phyloP scores from a whole-genome alignment of 23 red algal genomes.

The Gracilariopsis chorda region DNA sequence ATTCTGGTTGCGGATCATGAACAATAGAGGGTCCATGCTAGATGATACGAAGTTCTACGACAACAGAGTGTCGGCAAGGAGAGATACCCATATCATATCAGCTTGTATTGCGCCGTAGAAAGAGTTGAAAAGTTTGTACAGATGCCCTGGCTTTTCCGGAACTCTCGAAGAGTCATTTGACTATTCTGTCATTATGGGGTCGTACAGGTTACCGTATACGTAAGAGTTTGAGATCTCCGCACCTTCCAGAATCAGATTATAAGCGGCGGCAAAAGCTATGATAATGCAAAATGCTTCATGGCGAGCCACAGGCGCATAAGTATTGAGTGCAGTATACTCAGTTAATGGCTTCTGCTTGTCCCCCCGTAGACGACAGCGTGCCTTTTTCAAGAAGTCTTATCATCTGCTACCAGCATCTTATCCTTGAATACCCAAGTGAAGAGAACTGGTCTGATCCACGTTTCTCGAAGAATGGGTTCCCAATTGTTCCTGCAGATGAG shows the following conservation, averaged over 20 bases:
- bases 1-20: background rate
- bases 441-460: background rate
- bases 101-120: background rate
- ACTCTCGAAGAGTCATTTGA: constrained; percentile 25
- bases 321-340: background rate
- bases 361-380: background rate
- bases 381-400: background rate
- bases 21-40: background rate
- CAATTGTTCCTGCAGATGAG: background rate
- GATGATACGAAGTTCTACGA: background rate
- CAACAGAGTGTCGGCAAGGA: background rate
- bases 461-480: background rate
- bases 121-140: constrained; percentile 7
- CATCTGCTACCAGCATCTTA: background rate
- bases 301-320: constrained; percentile 13
- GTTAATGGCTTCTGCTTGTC: background rate
- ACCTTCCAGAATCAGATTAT: constrained; percentile 8
- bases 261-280: background rate
- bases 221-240: background rate
- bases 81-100: background rate
- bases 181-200: background rate
- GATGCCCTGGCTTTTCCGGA: background rate
- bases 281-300: constrained; percentile 3
- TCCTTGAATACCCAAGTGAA: background rate
- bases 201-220: constrained; percentile 14